phyloP scores from a whole-genome alignment of 2,329 filamentous ascomycete species.

The Acephala macrosclerotiorum region DNA sequence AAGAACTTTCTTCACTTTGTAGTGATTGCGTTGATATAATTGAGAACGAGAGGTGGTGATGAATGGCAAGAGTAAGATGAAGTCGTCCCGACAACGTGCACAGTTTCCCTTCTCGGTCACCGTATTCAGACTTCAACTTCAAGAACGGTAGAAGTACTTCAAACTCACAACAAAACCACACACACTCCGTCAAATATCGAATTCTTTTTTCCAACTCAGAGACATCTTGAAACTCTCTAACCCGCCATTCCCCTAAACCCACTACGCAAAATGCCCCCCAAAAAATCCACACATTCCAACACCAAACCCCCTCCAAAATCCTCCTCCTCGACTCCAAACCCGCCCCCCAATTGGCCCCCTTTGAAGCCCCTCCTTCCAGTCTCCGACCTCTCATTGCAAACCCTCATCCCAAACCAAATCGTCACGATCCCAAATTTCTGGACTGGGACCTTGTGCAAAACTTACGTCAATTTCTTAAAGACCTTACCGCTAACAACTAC shows the following conservation, averaged over 20 bases:
- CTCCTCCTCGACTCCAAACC: slow-evolving; percentile 17
- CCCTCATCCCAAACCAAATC: slow-evolving; percentile 65
- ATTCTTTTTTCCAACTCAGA: not conserved
- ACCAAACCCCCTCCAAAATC: slow-evolving; percentile 23
- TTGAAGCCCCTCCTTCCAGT: slow-evolving; percentile 63
- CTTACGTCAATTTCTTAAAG: slow-evolving; percentile 67
- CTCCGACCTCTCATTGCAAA: slow-evolving; percentile 60
- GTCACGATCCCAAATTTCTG: slow-evolving; percentile 69
- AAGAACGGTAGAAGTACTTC: not conserved
- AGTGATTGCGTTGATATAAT: not conserved
- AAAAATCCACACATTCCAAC: slow-evolving; percentile 33
- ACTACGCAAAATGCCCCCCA: slow-evolving; percentile 29
- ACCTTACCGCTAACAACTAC: slow-evolving; percentile 69
- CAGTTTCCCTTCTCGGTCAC: slow-evolving; percentile 9
- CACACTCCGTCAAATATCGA: not conserved
- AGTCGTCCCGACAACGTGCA: not conserved
- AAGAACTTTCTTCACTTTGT: too few relatives aligned
- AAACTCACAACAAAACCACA: too few relatives aligned
- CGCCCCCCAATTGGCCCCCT: slow-evolving; percentile 65
- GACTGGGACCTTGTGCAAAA: slow-evolving; percentile 67
- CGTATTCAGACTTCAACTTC: not conserved
- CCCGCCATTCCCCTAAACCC: not conserved
- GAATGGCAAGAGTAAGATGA: not conserved
- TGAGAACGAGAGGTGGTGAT: not conserved
- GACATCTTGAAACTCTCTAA: slow-evolving; percentile 5